Conservation (phyloP, 1,284 basidiomycete genomes). For the Schizophyllum amplum region DNA sequence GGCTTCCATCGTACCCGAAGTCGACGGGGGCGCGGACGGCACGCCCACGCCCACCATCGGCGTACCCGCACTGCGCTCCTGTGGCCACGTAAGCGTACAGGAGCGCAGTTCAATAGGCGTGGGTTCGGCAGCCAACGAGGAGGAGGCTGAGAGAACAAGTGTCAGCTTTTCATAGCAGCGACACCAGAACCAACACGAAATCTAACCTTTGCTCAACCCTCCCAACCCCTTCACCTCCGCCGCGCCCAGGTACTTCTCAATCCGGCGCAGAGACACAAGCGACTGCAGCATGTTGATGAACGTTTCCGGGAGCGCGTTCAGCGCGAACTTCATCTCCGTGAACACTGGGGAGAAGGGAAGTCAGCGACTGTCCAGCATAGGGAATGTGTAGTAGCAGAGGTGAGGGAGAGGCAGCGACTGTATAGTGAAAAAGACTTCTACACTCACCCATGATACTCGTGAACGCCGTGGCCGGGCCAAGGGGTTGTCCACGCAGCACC, state of each 20-base stretch:
- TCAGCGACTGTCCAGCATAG: not conserved
- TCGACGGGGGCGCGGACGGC: too few relatives aligned
- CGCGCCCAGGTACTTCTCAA: slow-evolving; percentile 80
- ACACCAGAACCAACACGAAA: not conserved
- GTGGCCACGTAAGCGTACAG: slow-evolving; percentile 87
- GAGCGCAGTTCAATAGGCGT: slow-evolving; percentile 64
- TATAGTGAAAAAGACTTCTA: slow-evolving; percentile 20
- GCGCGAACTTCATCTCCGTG: slow-evolving; percentile 76
- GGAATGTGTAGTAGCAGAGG: not conserved
- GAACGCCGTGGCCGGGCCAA: slow-evolving; percentile 85
- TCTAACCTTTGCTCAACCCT: not conserved
- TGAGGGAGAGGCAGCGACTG: slow-evolving; percentile 34
- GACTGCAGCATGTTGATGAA: slow-evolving; percentile 80
- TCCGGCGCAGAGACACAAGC: slow-evolving; percentile 81
- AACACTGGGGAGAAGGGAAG: slow-evolving; percentile 44
- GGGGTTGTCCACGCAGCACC: slow-evolving; percentile 52
- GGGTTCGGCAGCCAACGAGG: slow-evolving; percentile 47
- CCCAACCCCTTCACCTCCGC: slow-evolving; percentile 47
- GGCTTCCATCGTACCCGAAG: not conserved
- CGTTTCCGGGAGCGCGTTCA: slow-evolving; percentile 84
- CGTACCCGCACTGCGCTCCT: slow-evolving; percentile 46
- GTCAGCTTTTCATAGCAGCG: not conserved
- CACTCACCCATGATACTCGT: slow-evolving; percentile 27
- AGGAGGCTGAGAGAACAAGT: slow-evolving; percentile 24
- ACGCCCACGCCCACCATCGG: not conserved